These are phyloP conservation scores for Dactylorhiza incarnata DNA, from an alignment of 106 monocot genomes.

Conservation along the genomic window DNA sequence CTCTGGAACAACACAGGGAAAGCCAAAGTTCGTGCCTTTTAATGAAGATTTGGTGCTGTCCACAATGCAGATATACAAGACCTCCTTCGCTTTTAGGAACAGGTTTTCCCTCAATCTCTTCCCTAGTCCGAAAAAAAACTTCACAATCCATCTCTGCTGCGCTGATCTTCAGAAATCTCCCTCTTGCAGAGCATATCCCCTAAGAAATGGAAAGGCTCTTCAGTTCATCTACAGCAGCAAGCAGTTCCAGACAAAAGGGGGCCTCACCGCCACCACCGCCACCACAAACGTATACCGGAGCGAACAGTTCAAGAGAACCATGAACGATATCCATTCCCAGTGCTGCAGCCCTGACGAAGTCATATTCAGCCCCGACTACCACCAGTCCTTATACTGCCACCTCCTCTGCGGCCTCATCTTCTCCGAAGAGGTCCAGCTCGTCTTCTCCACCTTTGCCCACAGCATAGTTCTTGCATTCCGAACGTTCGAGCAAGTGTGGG, in stretches of 20 bases:
- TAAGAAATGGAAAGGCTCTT: slow-evolving; percentile 66
- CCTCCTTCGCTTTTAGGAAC: slow-evolving; percentile 60
- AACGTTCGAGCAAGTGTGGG: slow-evolving; percentile 79
- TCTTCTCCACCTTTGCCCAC: slow-evolving; percentile 83
- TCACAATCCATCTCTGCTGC: too few species aligned
- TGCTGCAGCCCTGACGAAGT: slow-evolving; percentile 77
- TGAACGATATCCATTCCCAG: slow-evolving; percentile 53
- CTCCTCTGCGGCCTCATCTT: slow-evolving; percentile 75
- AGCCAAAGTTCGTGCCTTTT: slow-evolving; percentile 45
- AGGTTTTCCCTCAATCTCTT: slow-evolving; percentile 10
- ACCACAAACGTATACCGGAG: slow-evolving; percentile 75
- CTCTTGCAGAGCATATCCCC: slow-evolving; percentile 55
- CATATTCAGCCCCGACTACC: slow-evolving; percentile 67
- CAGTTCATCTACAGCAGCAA: slow-evolving; percentile 90
- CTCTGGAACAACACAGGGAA: slow-evolving; percentile 29
- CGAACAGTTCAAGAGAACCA: slow-evolving; percentile 52
- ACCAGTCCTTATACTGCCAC: slow-evolving; percentile 89
- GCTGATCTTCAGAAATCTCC: background rate
- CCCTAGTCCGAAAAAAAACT: too few species aligned
- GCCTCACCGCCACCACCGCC: slow-evolving; percentile 59
- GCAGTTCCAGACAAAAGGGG: slow-evolving; percentile 58
- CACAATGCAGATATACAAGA: slow-evolving; percentile 49
- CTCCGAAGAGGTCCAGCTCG: slow-evolving; percentile 59
- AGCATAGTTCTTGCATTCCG: slow-evolving; percentile 85
- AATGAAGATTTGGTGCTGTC: slow-evolving; percentile 41